A percentile compares a stretch with the other conserved stretches of the same genome.
phyloP scores from a whole-genome alignment of 192 early-diverging fungal species.

The Coemansia sp. region DNA sequence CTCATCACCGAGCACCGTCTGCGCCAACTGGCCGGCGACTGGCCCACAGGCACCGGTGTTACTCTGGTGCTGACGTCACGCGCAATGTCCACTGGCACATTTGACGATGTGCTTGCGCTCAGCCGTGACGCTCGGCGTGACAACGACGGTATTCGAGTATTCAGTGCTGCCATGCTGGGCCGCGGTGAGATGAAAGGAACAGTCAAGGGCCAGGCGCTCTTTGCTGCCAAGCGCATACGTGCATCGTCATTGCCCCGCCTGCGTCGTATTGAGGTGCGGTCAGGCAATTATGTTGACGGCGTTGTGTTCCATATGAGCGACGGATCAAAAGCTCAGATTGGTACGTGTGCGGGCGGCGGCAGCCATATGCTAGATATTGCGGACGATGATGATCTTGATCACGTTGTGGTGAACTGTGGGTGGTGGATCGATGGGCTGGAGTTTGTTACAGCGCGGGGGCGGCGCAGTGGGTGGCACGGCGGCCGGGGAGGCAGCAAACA shows the following conservation, averaged over 20 bases:
- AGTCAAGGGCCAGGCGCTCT: conserved; percentile 24
- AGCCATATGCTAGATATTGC: conserved; percentile 35
- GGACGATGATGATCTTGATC: conserved; percentile 53
- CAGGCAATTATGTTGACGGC: conserved; percentile 58
- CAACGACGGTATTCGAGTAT: conserved; percentile 22
- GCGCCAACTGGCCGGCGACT: conserved; percentile 30
- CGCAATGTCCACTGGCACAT: conserved; percentile 20
- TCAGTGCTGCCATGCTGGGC: conserved; percentile 38
- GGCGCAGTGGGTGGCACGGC: conserved; percentile 60
- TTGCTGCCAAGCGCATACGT: conserved; percentile 25
- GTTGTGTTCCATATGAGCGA: conserved; percentile 52
- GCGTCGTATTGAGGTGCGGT: conserved; percentile 43
- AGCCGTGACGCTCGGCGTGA: conserved; percentile 3
- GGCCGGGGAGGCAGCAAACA: conserved; percentile 51
- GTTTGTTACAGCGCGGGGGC: conserved; percentile 56
- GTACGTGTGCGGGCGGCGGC: conserved; percentile 43
- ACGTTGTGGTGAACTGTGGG: conserved; percentile 57
- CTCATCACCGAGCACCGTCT: conserved; percentile 16
- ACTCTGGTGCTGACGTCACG: conserved; percentile 41
- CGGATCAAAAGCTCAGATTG: conserved; percentile 43
- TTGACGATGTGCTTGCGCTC: conserved; percentile 10
- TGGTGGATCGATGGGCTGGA: conserved; percentile 65
- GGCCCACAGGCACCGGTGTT: conserved; percentile 30
- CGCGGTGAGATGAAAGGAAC: conserved; percentile 45
- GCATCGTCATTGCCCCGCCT: conserved; percentile 17